Percentiles rank a stretch among this genome's conserved stretches.
phyloP scores from a whole-genome alignment of 768 basidiomycete genomes.

The Russula emetica region DNA sequence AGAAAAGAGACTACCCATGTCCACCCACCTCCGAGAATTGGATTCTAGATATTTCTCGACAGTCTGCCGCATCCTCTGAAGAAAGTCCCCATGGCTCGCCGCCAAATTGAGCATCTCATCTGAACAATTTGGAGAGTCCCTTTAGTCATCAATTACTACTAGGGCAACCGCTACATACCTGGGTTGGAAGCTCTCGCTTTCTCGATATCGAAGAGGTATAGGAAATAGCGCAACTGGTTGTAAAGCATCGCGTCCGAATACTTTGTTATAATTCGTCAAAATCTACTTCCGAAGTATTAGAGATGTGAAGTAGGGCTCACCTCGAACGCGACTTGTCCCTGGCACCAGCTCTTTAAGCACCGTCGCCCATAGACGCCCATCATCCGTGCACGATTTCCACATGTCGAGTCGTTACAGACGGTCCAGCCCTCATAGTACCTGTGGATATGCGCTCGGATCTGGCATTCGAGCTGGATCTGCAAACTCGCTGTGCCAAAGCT shows the following conservation, averaged over 20 bases:
- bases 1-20: conserved; percentile 73
- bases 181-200: conserved; percentile 56
- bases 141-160: not conserved
- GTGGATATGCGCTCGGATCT: conserved; percentile 71
- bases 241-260: conserved; percentile 84
- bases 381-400: conserved; percentile 80
- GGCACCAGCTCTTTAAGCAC: conserved; percentile 69
- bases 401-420: conserved; percentile 81
- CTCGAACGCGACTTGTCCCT: conserved; percentile 68
- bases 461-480: conserved; percentile 78
- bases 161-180: conserved; percentile 39
- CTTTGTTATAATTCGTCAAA: conserved; percentile 45
- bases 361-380: conserved; percentile 89
- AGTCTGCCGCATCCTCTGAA: conserved; percentile 50
- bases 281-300: conserved; percentile 10
- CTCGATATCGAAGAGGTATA: conserved; percentile 69
- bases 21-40: conserved; percentile 88
- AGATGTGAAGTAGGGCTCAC: conserved; percentile 40
- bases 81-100: conserved; percentile 45
- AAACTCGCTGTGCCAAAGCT: conserved; percentile 56
- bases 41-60: conserved; percentile 80
- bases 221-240: conserved; percentile 84
- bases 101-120: conserved; percentile 54
- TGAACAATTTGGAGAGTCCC: conserved; percentile 31
- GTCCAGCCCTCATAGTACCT: conserved; percentile 90